Evolutionary conservation across 1,139 yeast genomes (phyloP), one percentile per base, ranked within the genome.

Genomic region (Taphrina wiesneri): DNA sequence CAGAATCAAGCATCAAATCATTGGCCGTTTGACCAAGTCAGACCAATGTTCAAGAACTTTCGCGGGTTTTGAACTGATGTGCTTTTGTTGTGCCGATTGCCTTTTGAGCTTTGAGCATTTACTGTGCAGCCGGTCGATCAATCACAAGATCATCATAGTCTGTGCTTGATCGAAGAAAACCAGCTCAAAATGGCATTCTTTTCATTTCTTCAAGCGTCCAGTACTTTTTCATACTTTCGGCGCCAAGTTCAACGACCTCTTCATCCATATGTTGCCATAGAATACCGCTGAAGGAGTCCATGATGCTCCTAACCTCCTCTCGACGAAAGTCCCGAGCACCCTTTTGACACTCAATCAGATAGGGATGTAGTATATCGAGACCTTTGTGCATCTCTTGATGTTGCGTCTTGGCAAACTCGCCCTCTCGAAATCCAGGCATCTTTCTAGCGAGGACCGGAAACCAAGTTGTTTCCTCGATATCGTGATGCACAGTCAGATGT

Each of bases 191-290:
- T 5, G 59, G 56, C 23, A 59, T 21, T 6, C 63, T 34, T n/a
- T 49, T 59, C 46, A 59, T 54, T 17, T 59, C 63, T 9, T 49
- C 47, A n/a, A 59, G 56, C 39, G 63, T 59, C 63, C 63, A 59
- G 34, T 59, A 59, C 25, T 39, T 47, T 36, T 49, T 30, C 63
- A 59, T 59, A 28, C 51, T 59, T 23, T 23, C 41, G 21, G 32
- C 41, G 21, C 39, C 39, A 26, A 59, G 56, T 21, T 45, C 36
- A 19, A 21, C 32, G n/a, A 30, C 63, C 19, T 59, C 63, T 19
- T 59, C 63, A 26, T 34, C 63, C 28, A 59, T 43, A 36, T 59
- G 63, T 54, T 47, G 39, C 26, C 49, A 59, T 25, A 59, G 30
- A 13, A 49, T 39, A 6, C 41, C 41, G 13, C 26, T 32, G 34